A percentile compares a stretch with the other conserved stretches of the same genome.
These are phyloP conservation scores for Thielaviopsis musarum DNA, from an alignment of 2,329 filamentous ascomycete species.

Conservation along the genomic window DNA sequence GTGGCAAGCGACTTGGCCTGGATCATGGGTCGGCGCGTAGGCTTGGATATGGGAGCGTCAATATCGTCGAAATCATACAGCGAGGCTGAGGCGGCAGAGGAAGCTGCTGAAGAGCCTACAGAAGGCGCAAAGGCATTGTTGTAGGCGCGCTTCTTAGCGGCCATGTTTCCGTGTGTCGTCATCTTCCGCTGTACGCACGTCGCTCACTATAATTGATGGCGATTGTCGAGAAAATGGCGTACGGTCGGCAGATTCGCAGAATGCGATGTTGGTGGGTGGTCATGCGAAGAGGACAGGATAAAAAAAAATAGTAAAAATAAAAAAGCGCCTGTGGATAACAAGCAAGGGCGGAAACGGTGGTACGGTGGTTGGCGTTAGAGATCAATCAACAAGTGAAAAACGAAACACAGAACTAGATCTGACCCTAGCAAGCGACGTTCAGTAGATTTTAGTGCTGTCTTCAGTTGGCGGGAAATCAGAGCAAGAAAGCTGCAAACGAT, in stretches of 20 bases:
- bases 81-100: conserved; percentile 9
- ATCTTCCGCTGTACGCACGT: background rate
- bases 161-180: conserved; percentile 12
- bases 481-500: background rate
- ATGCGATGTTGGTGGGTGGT: background rate
- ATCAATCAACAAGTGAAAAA: background rate
- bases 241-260: background rate
- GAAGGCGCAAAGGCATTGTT: conserved; percentile 10
- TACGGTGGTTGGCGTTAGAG: background rate
- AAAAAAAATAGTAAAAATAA: background rate
- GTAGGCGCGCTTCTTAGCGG: conserved; percentile 12
- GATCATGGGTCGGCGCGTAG: conserved; percentile 1
- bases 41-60: conserved; percentile 3
- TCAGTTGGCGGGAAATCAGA: no score
- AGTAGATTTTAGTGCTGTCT: no score
- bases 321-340: background rate
- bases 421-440: background rate
- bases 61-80: conserved; percentile 11
- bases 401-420: background rate
- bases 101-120: conserved; percentile 5
- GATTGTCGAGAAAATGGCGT: background rate
- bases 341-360: background rate
- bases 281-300: background rate
- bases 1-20: conserved; percentile 7
- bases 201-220: background rate